These are phyloP conservation scores for Brassica rapa DNA, from an alignment of 345 rosid species.

Conservation along the genomic window DNA sequence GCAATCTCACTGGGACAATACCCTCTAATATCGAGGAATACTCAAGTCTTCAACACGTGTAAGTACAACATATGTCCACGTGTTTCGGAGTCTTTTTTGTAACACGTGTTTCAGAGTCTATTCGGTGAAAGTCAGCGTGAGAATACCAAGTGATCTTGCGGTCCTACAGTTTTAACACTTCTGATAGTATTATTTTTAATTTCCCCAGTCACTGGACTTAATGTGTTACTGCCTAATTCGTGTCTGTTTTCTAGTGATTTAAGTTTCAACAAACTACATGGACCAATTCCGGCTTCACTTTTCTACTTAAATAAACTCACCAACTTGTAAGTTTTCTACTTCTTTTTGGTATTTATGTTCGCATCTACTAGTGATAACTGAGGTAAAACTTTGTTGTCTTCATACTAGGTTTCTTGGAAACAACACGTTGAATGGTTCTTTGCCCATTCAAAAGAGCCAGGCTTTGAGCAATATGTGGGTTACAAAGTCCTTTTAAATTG, in stretches of 20 bases:
- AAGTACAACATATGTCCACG: constrained; percentile 35
- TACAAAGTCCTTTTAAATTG: neutral
- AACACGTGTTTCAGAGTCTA: neutral
- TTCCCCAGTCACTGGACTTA: neutral
- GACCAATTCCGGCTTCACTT: constrained; percentile 35
- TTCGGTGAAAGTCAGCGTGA: neutral
- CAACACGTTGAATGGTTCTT: constrained; percentile 51
- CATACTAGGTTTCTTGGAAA: constrained; percentile 54
- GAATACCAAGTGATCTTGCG: neutral
- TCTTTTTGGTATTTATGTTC: constrained; percentile 1
- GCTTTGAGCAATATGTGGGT: constrained; percentile 62
- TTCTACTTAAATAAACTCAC: constrained; percentile 35
- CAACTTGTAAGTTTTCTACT: constrained; percentile 51
- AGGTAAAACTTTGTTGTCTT: constrained; percentile 20
- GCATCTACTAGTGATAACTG: neutral
- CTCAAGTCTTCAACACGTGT: constrained; percentile 53
- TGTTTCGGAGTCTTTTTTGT: neutral
- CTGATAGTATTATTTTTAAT: neutral
- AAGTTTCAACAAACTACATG: constrained; percentile 42
- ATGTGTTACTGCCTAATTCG: neutral
- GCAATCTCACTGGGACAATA: constrained; percentile 53
- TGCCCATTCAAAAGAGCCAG: constrained; percentile 53
- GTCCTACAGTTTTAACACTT: neutral
- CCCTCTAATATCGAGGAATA: constrained; percentile 58
- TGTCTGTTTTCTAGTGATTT: constrained; percentile 36